Evolutionary conservation across 1,284 basidiomycete genomes (phyloP).

Genomic region (Trichosporon sp.): DNA sequence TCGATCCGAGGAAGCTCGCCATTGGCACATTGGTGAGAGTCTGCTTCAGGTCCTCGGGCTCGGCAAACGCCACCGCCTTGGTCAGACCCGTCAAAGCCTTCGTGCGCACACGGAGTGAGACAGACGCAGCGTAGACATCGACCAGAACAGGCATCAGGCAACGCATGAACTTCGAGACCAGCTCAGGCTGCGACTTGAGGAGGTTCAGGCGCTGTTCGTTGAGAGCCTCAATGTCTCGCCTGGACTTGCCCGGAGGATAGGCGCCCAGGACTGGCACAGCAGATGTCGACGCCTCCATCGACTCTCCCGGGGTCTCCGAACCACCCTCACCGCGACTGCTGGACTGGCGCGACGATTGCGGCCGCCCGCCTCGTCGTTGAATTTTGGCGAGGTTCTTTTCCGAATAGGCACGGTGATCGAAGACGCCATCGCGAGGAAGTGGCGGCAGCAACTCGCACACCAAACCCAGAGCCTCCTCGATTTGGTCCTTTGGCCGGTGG

Average conservation of each 20-base stretch:
- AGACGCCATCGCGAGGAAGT: slow-evolving; percentile 81
- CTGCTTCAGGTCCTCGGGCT: slow-evolving; percentile 64
- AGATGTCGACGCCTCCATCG: neutral
- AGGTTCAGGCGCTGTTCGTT: slow-evolving; percentile 51
- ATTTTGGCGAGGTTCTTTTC: slow-evolving; percentile 66
- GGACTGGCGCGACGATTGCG: slow-evolving; percentile 15
- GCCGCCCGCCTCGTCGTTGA: slow-evolving; percentile 25
- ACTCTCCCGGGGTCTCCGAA: slow-evolving; percentile 20
- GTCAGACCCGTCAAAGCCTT: slow-evolving; percentile 79
- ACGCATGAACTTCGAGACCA: slow-evolving; percentile 77
- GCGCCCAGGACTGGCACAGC: slow-evolving; percentile 2
- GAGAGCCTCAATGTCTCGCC: slow-evolving; percentile 42
- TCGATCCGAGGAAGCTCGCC: slow-evolving; percentile 84
- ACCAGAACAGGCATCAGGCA: slow-evolving; percentile 84
- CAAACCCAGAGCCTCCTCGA: slow-evolving; percentile 83
- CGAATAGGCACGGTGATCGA: slow-evolving; percentile 81
- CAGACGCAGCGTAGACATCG: slow-evolving; percentile 91
- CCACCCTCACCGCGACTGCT: slow-evolving; percentile 14
- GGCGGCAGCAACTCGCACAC: slow-evolving; percentile 86
- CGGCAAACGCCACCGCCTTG: slow-evolving; percentile 82
- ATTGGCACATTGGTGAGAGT: slow-evolving; percentile 77
- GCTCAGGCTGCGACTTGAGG: slow-evolving; percentile 63
- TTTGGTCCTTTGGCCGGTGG: slow-evolving; percentile 91
- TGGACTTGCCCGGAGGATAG: slow-evolving; percentile 23
- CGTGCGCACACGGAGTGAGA: slow-evolving; percentile 72